Base-by-base conservation (phyloP, 805 yeast genomes). In the Schwanniomyces occidentalis region DNA sequence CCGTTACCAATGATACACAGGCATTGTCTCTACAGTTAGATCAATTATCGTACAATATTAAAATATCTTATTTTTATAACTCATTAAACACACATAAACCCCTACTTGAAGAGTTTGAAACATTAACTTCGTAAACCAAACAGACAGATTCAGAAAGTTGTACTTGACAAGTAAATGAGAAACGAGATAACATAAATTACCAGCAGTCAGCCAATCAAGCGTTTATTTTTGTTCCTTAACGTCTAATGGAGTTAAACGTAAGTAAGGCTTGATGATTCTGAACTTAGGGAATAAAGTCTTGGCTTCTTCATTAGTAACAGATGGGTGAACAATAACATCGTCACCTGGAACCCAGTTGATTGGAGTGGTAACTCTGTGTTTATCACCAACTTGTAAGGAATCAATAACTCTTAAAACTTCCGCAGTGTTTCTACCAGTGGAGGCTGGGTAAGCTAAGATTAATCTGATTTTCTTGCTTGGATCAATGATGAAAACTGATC, bases 321-420 rank as follows among this genome's bases (percentile, higher is more conserved):
- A 65, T 47, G 95, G 95, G 56, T 95, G 96, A 45, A 90, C 85
- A 60, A 89, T 89, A 38, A 90, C 96, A 59, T 89, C 96, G 52
- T 86, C 78, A 48, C 96, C 96, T 36, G 75, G 80, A 39, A 72
- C 74, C 97, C 97, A 89, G 77, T 90, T 80, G 58, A 86, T 85
- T 41, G 96, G 96, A 28, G 96, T 89, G 42, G 86, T 93, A 47
- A 89, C 76, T 55, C 91, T 86, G 65, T 78, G 71, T 58, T 76
- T 73, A 65, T 90, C 96, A 51, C 88, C 86, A 45, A 80, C 70
- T 72, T 88, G 96, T 61, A 89, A 71, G 35, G 95, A 85, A 61
- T 87, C 96, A 46, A 89, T 69, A 38, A 85, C 95, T 70, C 97
- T 84, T 63, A 90, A 73, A 23, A 89, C 91, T 73, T 89, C 97